Base-by-base conservation (phyloP, 306 rosid species). In the Cucurbita ficifolia region DNA sequence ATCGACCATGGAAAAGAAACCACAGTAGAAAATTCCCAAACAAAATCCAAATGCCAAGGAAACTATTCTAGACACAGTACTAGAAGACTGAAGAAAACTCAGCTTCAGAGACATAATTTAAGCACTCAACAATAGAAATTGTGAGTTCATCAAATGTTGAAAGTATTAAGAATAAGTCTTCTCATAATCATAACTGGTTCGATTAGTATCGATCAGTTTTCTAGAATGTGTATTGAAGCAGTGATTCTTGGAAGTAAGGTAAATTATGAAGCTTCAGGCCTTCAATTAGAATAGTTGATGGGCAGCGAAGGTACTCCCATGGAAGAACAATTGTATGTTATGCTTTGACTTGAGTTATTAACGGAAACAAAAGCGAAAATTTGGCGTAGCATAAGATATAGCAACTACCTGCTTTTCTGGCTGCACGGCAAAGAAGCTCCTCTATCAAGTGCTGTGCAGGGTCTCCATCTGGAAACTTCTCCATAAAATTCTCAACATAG, bases 401-500 rank as follows among this genome's bases (percentile, higher is more conserved):
- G 48, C 59, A 43, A 54, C 51, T 86, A 95, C 99, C 97, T 42
- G 99, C 99, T 81, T 95, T 95, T 84, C 87, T 89, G 45, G 99
- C 99, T 21, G 99, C 99, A 70, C 99, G 99, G 79, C 80, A 77
- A 71, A 95, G 99, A 82, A 95, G 96, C 86, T 95, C 99, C 92
- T 95, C 99, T 77, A 95, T 95, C 82, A 95, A 86, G 85, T 95
- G 96, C 82, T 95, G 99, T 62, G 99, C 99, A 50, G 99, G 99
- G 75, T 95, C 99, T 75, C 99, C 99, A 48, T 95, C 99, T 10
- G 99, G 97, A 82, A 85, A 91, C 82, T 91, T 95, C 88, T 91
- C 97, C 96, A 95, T 91, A 80, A 95, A 95, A 79, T 71, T 91
- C 82, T 91, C 97, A 29, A 95, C 96, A 81, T 86, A 87, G 70